Evolutionary conservation across 768 basidiomycete genomes (phyloP).

Genomic region (Lentinula aciculospora): DNA sequence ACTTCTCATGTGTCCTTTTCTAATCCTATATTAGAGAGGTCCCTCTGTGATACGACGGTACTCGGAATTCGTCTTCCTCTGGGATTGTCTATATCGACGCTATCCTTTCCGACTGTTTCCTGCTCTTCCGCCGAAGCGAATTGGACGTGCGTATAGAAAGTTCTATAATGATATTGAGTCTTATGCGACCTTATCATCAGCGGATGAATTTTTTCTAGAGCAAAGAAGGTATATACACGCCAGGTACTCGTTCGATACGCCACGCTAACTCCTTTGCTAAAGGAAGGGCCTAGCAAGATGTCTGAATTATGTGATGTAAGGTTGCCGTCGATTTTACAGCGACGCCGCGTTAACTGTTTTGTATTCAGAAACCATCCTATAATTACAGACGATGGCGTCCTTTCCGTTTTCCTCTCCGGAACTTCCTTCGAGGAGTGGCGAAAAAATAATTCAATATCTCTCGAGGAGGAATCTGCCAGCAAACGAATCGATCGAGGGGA

Average conservation of each 20-base stretch:
- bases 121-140: constrained; percentile 83
- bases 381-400: constrained; percentile 79
- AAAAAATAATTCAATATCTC: constrained; percentile 65
- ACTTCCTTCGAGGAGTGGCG: constrained; percentile 85
- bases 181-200: constrained; percentile 28
- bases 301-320: constrained; percentile 73
- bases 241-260: background rate
- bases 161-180: background rate
- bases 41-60: constrained; percentile 79
- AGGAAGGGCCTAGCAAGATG: constrained; percentile 80
- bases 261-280: constrained; percentile 7
- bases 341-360: background rate
- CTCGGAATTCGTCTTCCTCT: constrained; percentile 88
- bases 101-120: constrained; percentile 94
- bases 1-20: constrained; percentile 7
- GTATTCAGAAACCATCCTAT: constrained; percentile 79
- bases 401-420: constrained; percentile 78
- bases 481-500: constrained; percentile 77
- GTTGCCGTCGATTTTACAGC: constrained; percentile 1
- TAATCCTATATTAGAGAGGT: constrained; percentile 38
- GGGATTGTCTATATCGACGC: constrained; percentile 78
- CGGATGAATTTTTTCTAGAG: constrained; percentile 88
- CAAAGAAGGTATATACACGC: constrained; percentile 62
- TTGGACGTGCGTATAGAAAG: constrained; percentile 62
- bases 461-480: constrained; percentile 84